Evolutionary conservation across 176 grass and related monocot genomes (phyloP).

Genomic region (Eleusine indica): DNA sequence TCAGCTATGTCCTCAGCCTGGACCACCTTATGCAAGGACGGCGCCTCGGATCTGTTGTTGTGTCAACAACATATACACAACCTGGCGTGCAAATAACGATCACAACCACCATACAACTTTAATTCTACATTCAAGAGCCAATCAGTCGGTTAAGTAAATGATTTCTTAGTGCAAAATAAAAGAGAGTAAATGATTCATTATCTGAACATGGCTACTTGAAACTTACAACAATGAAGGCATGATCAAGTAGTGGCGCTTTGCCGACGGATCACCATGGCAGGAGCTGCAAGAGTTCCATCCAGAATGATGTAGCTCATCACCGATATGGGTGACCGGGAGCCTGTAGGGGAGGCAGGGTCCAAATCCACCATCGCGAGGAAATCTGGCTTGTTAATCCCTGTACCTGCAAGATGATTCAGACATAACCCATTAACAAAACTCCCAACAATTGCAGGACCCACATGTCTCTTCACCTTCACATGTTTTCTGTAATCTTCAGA

Average conservation of each 20-base stretch:
- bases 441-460: background rate
- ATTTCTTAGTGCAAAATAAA: background rate
- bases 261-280: conserved; percentile 72
- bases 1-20: conserved; percentile 74
- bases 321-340: conserved; percentile 60
- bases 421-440: background rate
- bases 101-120: background rate
- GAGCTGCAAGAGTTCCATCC: conserved; percentile 99
- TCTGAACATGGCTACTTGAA: background rate
- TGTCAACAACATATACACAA: conserved; percentile 78
- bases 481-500: background rate
- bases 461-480: conserved; percentile 3
- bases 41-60: conserved; percentile 62
- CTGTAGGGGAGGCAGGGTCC: conserved; percentile 69
- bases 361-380: conserved; percentile 83
- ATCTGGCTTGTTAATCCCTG: conserved; percentile 89
- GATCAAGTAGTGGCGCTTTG: conserved; percentile 68
- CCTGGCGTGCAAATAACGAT: conserved; percentile 60
- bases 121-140: background rate
- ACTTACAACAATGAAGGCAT: conserved; percentile 81
- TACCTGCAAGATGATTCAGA: conserved; percentile 59
- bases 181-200: background rate
- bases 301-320: conserved; percentile 90
- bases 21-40: conserved; percentile 88
- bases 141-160: background rate